A percentile compares a stretch with the other conserved stretches of the same genome.
Evolutionary conservation across 768 basidiomycete species (phyloP).

Genomic region (Auricularia sp.): DNA sequence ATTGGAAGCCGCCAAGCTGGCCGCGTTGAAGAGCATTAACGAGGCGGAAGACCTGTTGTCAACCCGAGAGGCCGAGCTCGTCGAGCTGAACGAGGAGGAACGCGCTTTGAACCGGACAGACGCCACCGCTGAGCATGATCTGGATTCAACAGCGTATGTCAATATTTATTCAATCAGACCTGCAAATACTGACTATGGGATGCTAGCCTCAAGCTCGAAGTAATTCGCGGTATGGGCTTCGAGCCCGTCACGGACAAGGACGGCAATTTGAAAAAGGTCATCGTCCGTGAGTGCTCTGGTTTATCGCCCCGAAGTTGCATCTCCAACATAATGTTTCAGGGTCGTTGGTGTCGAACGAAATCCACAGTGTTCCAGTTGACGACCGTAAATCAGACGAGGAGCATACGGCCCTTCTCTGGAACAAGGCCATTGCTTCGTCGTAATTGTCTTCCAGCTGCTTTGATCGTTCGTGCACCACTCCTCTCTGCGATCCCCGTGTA

Average conservation of each 20-base stretch:
- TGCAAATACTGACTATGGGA: conserved; percentile 4
- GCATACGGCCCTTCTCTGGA: conserved; percentile 26
- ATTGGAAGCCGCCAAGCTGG: conserved; percentile 22
- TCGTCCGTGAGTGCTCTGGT: conserved; percentile 47
- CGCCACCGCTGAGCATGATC: conserved; percentile 61
- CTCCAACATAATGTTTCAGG: conserved; percentile 26
- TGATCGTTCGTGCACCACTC: neutral
- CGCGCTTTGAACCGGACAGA: conserved; percentile 55
- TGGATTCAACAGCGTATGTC: conserved; percentile 60
- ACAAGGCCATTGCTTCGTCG: conserved; percentile 20
- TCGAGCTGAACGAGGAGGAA: conserved; percentile 55
- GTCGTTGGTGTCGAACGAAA: conserved; percentile 29
- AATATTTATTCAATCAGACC: neutral
- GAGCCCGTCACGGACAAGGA: conserved; percentile 50
- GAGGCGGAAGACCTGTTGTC: conserved; percentile 58
- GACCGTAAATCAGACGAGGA: conserved; percentile 20
- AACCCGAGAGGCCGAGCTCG: conserved; percentile 60
- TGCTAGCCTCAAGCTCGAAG: conserved; percentile 50
- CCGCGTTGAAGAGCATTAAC: conserved; percentile 64
- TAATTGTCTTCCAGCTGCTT: conserved; percentile 14
- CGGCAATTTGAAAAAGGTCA: conserved; percentile 45
- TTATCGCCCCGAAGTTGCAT: neutral
- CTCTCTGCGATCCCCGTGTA: neutral
- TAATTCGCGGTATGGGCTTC: conserved; percentile 67
- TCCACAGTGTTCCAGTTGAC: conserved; percentile 26